Base-by-base conservation (phyloP, 2,329 filamentous ascomycete species). In the Colletotrichum sp. region DNA sequence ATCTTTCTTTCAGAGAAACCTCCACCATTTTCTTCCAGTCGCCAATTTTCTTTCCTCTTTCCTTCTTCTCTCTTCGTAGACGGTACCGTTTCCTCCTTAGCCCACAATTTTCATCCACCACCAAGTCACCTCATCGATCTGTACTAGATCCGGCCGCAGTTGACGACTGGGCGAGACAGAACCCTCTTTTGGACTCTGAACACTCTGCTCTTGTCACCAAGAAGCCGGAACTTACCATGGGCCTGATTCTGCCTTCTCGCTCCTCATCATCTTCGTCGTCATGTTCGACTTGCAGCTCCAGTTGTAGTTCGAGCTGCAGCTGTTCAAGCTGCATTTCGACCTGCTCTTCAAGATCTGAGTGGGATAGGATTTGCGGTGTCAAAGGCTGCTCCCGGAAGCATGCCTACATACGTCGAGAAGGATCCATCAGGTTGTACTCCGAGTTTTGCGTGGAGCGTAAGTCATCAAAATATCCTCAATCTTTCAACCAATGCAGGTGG, bases 401-500 rank as follows among this genome's bases (percentile, higher is more conserved):
- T 69, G 70, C 74, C 27, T 76, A 74, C n/a, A 16, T 76, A 27
- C 64, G 64, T 22, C 72, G 59, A 36, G 74, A 72, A 19, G 63
- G 64, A 9, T 59, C 72, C 13, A 59, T 73, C 59, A 69, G 59
- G 22, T 34, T 76, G 34, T 76, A 76, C 59, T 76, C 74, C 2
- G 74, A 76, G 11, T 76, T 74, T 19, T 76, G 73, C 32, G 73
- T 73, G 4, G 74, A 76, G 27, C 74, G 74, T 74, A 16, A 65
- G 74, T 69, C 16, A 1, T 15, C 2, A 49, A 16, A 3, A 19
- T 8, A 22, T 36, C n/a, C 29, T 6, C 7, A 30, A 2, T 5
- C 13, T 5, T 67, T 36, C 22, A 34, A 2, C 13, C 8, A 8
- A 25, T 19, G 1, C 4, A 65, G 16, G 22, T 73, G 19, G 71